Base-by-base conservation (phyloP, 192 early-diverging fungal genomes). In the Diversispora eburnea region DNA sequence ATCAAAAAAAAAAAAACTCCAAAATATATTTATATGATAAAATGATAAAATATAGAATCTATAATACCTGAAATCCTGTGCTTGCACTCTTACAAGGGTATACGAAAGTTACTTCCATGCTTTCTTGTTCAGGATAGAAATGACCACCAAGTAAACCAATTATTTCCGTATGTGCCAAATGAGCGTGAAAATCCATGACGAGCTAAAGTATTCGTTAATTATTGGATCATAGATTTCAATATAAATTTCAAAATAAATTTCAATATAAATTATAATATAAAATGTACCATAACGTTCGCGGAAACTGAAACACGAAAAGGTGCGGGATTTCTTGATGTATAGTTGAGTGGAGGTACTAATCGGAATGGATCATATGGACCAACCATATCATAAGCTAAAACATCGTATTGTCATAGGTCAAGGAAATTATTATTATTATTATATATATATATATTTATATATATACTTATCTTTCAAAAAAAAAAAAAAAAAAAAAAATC, bases 141-240 rank as follows among this genome's bases (percentile, higher is more conserved):
- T 77, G 84, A 0, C 96, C 96, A 65, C 95, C 96, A 6, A 98
- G 84, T 41, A 98, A 83, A 17, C 96, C 96, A 77, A 98, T 96
- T 56, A 96, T 91, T 75, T 98, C 96, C 2, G 94, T 94, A 72
- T 93, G 83, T 9, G 91, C 91, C 75, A 98, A 80, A 78, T 98
- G 95, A 33, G 94, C 84, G 67, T 97, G 95, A 76, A 98, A 88
- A 72, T 98, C 95, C 89, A 98, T 95, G 33, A 95, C 85, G 65
- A 91, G 83, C 93, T 88, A 85, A 85, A 43, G 39, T 62, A 15
- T 39, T 49, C 9, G 10, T 71, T 47, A 48, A 43, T 5, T 8
- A 46, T 58, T 0, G 15, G 12, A 54, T 7, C 12, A 46, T 52
- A 17, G 15, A 69, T 43, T 0, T 5, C 13, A 39, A 39, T 17